A percentile compares a stretch with the other conserved stretches of the same genome.
Evolutionary conservation across 1,139 yeast genomes (phyloP).

Genomic region (Diutina scorzettiae): DNA sequence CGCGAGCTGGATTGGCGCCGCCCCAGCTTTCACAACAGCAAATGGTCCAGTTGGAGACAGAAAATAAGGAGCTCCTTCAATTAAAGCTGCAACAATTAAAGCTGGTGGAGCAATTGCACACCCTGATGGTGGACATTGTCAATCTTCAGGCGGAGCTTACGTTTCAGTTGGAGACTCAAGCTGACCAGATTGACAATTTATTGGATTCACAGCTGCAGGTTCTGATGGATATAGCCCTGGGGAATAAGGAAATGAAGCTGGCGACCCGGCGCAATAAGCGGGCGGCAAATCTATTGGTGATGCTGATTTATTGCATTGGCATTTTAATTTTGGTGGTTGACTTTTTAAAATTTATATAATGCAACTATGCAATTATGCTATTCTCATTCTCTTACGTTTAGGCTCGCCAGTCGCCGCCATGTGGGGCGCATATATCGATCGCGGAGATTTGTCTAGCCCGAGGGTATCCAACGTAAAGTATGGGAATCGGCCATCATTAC

Average conservation of each 20-base stretch:
- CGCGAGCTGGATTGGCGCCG: not conserved
- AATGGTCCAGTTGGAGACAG: constrained; percentile 54
- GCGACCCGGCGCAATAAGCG: constrained; percentile 64
- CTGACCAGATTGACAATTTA: constrained; percentile 56
- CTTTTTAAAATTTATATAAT: not conserved
- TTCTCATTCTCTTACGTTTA: not conserved
- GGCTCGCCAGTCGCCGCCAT: not conserved
- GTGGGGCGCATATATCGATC: not conserved
- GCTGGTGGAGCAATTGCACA: constrained; percentile 60
- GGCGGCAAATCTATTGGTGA: constrained; percentile 57
- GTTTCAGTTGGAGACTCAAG: constrained; percentile 64
- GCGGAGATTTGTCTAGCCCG: not conserved
- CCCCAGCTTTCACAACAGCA: constrained; percentile 42
- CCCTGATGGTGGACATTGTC: constrained; percentile 69
- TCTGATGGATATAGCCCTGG: constrained; percentile 54
- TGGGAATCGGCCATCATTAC: not conserved
- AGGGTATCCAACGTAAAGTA: not conserved
- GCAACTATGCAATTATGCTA: not conserved
- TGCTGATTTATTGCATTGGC: not conserved
- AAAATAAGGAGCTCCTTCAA: constrained; percentile 56
- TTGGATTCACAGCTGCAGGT: constrained; percentile 64
- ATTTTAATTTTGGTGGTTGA: constrained; percentile 1
- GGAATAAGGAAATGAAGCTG: constrained; percentile 59
- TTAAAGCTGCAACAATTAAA: constrained; percentile 56
- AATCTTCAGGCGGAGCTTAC: constrained; percentile 69